These are phyloP conservation scores for Limnanthes douglasii DNA, from an alignment of 345 rosid genomes.

Conservation along the genomic window DNA sequence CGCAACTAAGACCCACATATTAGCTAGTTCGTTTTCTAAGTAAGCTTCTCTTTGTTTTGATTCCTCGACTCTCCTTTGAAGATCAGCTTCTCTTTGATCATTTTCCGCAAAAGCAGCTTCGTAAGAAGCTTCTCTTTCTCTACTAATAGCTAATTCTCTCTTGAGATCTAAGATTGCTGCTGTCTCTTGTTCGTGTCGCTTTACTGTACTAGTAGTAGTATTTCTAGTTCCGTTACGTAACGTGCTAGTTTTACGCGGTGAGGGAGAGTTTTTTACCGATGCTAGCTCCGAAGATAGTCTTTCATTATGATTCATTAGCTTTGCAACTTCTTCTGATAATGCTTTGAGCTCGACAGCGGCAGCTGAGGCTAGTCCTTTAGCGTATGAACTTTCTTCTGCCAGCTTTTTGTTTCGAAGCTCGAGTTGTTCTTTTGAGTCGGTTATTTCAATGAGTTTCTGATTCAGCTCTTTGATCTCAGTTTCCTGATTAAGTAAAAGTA, in stretches of 20 bases:
- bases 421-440: conserved; percentile 54
- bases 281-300: conserved; percentile 55
- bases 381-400: conserved; percentile 90
- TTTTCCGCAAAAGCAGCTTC: conserved; percentile 72
- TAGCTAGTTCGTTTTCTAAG: conserved; percentile 94
- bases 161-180: conserved; percentile 53
- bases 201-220: conserved; percentile 20
- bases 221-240: conserved; percentile 62
- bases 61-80: conserved; percentile 68
- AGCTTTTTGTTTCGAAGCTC: conserved; percentile 68
- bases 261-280: conserved; percentile 39
- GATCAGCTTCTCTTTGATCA: conserved; percentile 72
- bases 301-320: conserved; percentile 90
- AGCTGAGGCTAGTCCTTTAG: conserved; percentile 98
- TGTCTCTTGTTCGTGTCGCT: conserved; percentile 50
- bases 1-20: conserved; percentile 98
- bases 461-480: conserved; percentile 65
- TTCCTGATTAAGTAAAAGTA: conserved; percentile 24
- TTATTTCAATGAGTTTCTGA: conserved; percentile 35
- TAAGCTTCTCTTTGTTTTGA: conserved; percentile 95
- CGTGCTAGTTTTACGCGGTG: conserved; percentile 39
- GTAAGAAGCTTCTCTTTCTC: conserved; percentile 73
- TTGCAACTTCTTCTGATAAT: conserved; percentile 88
- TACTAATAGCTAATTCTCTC: conserved; percentile 61
- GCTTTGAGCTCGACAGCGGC: conserved; percentile 99